Conservation (phyloP, 176 grass and related monocot genomes). For the Musa acuminata region DNA sequence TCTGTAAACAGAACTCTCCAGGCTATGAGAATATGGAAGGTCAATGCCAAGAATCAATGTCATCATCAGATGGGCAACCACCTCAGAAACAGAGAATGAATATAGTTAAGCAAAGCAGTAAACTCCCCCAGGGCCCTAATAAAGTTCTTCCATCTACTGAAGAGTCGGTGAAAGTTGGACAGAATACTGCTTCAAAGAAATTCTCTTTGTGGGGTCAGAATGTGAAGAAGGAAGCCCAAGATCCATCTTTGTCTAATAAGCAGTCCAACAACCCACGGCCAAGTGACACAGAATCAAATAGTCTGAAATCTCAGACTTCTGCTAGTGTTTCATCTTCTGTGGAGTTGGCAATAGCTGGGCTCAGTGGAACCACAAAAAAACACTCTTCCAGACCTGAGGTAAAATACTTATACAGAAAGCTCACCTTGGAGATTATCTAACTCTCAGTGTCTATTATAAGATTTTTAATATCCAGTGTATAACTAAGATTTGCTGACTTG, state of each 20-base stretch:
- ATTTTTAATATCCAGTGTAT: too few relatives aligned
- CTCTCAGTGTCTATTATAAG: too few relatives aligned
- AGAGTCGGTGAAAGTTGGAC: not conserved
- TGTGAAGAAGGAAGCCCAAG: constrained; percentile 31
- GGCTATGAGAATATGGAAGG: not conserved
- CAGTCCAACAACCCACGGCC: constrained; percentile 31
- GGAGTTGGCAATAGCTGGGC: not conserved
- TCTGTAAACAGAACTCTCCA: not conserved
- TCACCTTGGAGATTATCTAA: too few relatives aligned
- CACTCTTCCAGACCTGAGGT: constrained; percentile 37
- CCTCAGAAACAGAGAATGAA: constrained; percentile 15
- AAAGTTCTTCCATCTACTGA: constrained; percentile 16
- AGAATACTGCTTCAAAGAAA: constrained; percentile 30
- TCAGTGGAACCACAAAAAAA: not conserved
- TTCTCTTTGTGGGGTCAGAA: constrained; percentile 21
- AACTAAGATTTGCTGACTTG: too few relatives aligned
- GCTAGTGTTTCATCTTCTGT: constrained; percentile 16
- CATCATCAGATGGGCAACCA: constrained; percentile 6
- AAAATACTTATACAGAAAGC: not conserved
- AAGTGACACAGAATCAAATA: constrained; percentile 19
- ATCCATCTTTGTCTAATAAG: constrained; percentile 29
- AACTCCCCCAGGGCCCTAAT: constrained; percentile 10
- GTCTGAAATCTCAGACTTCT: constrained; percentile 21
- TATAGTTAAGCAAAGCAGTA: constrained; percentile 3
- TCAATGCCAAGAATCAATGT: constrained; percentile 3